These are phyloP conservation scores for Termitomyces sp. DNA, from an alignment of 768 basidiomycete species.

Conservation along the genomic window DNA sequence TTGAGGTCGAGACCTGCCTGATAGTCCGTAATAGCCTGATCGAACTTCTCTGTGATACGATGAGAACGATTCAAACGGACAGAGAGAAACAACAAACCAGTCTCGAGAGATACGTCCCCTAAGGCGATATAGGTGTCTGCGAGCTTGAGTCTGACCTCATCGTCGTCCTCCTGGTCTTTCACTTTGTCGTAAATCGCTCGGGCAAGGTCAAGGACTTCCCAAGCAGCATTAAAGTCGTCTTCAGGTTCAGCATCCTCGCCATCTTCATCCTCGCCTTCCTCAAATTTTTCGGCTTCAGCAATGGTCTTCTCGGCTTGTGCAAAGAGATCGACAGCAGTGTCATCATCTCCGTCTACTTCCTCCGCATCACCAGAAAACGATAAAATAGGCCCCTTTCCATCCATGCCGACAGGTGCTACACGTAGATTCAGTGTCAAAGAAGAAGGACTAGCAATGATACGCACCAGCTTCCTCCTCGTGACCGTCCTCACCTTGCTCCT, in stretches of 20 bases:
- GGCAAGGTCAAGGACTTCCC: constrained; percentile 96
- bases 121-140: constrained; percentile 90
- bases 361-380: constrained; percentile 83
- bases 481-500: constrained; percentile 67
- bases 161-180: constrained; percentile 48
- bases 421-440: constrained; percentile 4
- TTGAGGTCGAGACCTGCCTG: constrained; percentile 76
- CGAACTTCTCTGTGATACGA: constrained; percentile 78
- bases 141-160: constrained; percentile 71
- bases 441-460: constrained; percentile 24
- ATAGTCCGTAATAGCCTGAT: constrained; percentile 90
- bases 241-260: constrained; percentile 81
- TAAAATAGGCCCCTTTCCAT: constrained; percentile 56
- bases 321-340: constrained; percentile 63
- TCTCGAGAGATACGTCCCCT: constrained; percentile 96
- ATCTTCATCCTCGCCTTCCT: constrained; percentile 53
- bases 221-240: constrained; percentile 97
- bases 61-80: constrained; percentile 1
- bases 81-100: constrained; percentile 54
- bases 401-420: constrained; percentile 30
- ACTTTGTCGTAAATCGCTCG: constrained; percentile 80
- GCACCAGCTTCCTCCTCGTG: constrained; percentile 38
- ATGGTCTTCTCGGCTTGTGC: constrained; percentile 50
- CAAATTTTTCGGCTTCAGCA: constrained; percentile 43
- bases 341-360: constrained; percentile 50